Percentiles rank a stretch among this genome's conserved stretches.
phyloP scores from a whole-genome alignment of 2,329 filamentous ascomycete genomes.

The Capronia coronata region DNA sequence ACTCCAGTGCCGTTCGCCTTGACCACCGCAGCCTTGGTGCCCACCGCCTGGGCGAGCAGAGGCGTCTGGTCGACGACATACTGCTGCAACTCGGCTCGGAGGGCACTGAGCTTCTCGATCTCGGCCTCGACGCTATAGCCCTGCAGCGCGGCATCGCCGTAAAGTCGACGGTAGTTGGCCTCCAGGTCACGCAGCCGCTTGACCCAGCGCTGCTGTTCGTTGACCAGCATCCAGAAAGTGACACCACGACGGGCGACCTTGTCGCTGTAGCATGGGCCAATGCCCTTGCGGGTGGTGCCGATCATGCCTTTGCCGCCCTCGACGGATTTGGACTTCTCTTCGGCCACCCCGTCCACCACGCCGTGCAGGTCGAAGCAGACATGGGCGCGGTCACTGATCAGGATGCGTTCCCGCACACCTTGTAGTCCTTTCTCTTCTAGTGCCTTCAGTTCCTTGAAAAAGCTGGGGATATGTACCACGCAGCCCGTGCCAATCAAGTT shows the following conservation, averaged over 20 bases:
- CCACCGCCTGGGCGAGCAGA: conserved; percentile 22
- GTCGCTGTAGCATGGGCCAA: conserved; percentile 56
- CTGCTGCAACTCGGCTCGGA: conserved; percentile 42
- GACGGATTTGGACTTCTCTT: conserved; percentile 34
- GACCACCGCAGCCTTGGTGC: conserved; percentile 21
- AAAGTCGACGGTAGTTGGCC: conserved; percentile 49
- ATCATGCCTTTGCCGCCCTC: conserved; percentile 40
- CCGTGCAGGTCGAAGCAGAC: conserved; percentile 42
- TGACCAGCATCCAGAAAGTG: conserved; percentile 46
- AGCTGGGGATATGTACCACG: conserved; percentile 43
- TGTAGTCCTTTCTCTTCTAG: conserved; percentile 41
- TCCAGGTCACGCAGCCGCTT: conserved; percentile 29
- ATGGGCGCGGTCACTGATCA: conserved; percentile 43
- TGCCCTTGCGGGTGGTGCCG: conserved; percentile 46
- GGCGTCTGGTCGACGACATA: conserved; percentile 46
- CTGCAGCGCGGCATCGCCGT: conserved; percentile 46
- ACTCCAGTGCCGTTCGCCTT: conserved; percentile 32
- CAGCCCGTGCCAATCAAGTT: conserved; percentile 45
- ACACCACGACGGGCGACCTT: conserved; percentile 56
- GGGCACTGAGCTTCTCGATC: conserved; percentile 43
- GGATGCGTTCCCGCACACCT: conserved; percentile 38
- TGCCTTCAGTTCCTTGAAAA: conserved; percentile 43
- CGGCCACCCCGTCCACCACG: conserved; percentile 42
- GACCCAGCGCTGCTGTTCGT: conserved; percentile 30
- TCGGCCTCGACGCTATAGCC: conserved; percentile 56